Percentiles rank a stretch among this genome's conserved stretches.
Conservation (phyloP, 2,329 filamentous ascomycete species). For the Clarireedia hainanense region DNA sequence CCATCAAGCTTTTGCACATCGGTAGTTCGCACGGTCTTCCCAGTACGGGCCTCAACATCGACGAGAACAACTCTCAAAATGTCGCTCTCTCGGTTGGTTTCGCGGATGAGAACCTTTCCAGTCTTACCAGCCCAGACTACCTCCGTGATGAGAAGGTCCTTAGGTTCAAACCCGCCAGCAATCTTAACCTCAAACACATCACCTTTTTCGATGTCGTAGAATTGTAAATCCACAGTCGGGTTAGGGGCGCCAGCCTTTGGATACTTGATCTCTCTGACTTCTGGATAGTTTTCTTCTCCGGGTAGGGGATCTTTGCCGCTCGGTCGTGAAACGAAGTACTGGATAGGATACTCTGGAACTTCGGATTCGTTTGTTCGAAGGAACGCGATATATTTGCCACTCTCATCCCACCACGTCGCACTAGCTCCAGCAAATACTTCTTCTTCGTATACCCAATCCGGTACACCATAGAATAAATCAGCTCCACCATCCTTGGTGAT, state of each 20-base stretch:
- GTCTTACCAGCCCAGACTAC: constrained; percentile 76
- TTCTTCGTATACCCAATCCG: constrained; percentile 92
- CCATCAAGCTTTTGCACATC: constrained; percentile 82
- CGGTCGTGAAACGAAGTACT: constrained; percentile 86
- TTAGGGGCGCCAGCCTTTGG: constrained; percentile 94
- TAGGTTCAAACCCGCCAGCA: constrained; percentile 66
- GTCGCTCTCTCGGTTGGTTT: constrained; percentile 92
- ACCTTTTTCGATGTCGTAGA: constrained; percentile 74
- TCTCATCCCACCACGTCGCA: constrained; percentile 91
- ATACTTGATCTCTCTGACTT: constrained; percentile 89
- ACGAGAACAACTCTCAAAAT: constrained; percentile 81
- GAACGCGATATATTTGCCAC: constrained; percentile 85
- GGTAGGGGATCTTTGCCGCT: constrained; percentile 60
- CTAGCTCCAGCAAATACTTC: constrained; percentile 74
- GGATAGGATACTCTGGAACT: constrained; percentile 85
- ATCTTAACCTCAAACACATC: constrained; percentile 77
- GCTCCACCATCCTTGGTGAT: constrained; percentile 83
- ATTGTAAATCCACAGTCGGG: constrained; percentile 77
- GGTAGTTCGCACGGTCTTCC: constrained; percentile 69
- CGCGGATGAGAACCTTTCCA: constrained; percentile 74
- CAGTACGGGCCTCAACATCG: constrained; percentile 65
- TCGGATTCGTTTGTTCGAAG: constrained; percentile 87
- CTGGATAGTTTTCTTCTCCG: constrained; percentile 83
- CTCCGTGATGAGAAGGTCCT: constrained; percentile 85
- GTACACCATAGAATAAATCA: constrained; percentile 89